Conservation (phyloP, 2,329 filamentous ascomycete genomes). For the Alternaria ethzedia region DNA sequence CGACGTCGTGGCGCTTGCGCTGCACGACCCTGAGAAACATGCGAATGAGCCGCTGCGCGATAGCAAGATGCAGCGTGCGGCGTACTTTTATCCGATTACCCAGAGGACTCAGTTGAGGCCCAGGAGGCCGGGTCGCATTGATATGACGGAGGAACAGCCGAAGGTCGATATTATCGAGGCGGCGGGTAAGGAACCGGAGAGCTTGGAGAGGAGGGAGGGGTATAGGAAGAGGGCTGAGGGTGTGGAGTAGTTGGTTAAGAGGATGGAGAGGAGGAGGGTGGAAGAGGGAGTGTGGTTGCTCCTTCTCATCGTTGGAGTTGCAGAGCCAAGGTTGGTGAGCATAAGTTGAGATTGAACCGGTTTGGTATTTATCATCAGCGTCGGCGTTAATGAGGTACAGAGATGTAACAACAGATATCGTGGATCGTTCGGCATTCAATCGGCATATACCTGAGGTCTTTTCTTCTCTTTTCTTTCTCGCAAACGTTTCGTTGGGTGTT, state of each 20-base stretch:
- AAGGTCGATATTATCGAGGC: constrained; percentile 62
- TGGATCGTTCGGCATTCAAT: neutral
- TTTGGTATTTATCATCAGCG: constrained; percentile 48
- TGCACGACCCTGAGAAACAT: constrained; percentile 60
- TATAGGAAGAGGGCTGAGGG: constrained; percentile 55
- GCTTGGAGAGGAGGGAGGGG: constrained; percentile 55
- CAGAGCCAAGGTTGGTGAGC: too few relatives aligned
- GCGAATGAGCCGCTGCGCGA: constrained; percentile 43
- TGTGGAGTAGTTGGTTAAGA: too few relatives aligned
- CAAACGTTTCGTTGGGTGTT: too few relatives aligned
- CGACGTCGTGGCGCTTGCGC: constrained; percentile 62
- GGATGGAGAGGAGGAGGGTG: too few relatives aligned
- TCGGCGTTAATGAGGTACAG: constrained; percentile 60
- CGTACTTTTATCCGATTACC: constrained; percentile 68
- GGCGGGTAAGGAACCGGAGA: constrained; percentile 57
- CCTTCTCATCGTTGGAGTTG: too few relatives aligned
- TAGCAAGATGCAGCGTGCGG: constrained; percentile 56
- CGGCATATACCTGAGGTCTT: neutral
- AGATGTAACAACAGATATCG: neutral
- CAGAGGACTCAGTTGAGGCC: constrained; percentile 61
- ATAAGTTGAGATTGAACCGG: neutral
- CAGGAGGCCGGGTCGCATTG: constrained; percentile 50
- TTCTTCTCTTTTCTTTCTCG: too few relatives aligned
- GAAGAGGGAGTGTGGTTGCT: too few relatives aligned
- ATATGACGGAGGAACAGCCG: constrained; percentile 52